A percentile compares a stretch with the other conserved stretches of the same genome.
Conservation (phyloP, 495 filamentous ascomycete species). For the Penicillium parvum region DNA sequence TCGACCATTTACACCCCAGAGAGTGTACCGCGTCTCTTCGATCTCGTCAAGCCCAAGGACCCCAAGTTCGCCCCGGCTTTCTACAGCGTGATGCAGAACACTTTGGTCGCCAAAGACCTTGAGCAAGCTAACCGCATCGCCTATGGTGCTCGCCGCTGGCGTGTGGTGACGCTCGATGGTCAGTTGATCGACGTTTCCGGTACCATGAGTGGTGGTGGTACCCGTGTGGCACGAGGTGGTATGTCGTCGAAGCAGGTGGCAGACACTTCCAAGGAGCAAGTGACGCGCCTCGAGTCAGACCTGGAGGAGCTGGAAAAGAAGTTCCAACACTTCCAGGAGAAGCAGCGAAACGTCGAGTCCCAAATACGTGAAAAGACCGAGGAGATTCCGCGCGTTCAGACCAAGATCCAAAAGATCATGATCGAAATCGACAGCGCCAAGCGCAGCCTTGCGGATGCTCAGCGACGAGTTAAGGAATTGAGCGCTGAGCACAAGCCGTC, state of each 20-base stretch:
- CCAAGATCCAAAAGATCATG: conserved; percentile 84
- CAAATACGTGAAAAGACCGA: conserved; percentile 68
- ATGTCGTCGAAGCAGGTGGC: conserved; percentile 95
- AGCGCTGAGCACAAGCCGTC: conserved; percentile 72
- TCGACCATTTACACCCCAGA: conserved; percentile 81
- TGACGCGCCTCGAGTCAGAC: conserved; percentile 78
- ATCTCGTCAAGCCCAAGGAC: conserved; percentile 85
- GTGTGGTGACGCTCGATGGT: conserved; percentile 91
- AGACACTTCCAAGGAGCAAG: conserved; percentile 80
- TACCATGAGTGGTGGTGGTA: conserved; percentile 97
- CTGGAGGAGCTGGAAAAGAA: conserved; percentile 77
- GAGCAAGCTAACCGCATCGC: conserved; percentile 94
- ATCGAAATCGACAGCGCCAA: conserved; percentile 86
- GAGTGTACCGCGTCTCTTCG: conserved; percentile 85
- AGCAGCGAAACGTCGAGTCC: conserved; percentile 70
- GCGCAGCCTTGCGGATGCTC: conserved; percentile 76
- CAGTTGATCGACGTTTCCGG: conserved; percentile 95
- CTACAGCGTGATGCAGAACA: conserved; percentile 89
- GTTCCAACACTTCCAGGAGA: conserved; percentile 74
- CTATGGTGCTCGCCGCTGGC: conserved; percentile 87
- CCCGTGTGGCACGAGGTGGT: conserved; percentile 75
- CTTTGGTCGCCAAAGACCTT: conserved; percentile 86
- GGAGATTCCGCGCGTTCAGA: conserved; percentile 79
- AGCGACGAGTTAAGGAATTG: conserved; percentile 79
- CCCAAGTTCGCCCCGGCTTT: conserved; percentile 87